These are phyloP conservation scores for Gnomoniopsis sp. DNA, from an alignment of 2,329 filamentous ascomycete genomes.

Conservation along the genomic window DNA sequence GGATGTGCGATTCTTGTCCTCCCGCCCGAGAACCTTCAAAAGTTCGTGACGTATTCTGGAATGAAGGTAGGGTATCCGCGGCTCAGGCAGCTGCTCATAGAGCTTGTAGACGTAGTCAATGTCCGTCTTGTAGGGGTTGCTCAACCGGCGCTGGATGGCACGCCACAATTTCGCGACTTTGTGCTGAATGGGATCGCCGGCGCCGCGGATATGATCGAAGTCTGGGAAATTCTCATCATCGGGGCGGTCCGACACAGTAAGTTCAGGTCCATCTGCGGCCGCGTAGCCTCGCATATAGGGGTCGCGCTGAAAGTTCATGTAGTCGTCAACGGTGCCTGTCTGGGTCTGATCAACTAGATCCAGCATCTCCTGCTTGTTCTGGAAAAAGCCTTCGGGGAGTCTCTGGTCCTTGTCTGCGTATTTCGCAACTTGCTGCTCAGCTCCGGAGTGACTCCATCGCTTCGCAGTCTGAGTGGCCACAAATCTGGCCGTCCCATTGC, in stretches of 20 bases:
- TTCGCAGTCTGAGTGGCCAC: background rate
- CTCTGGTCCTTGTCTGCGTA: background rate
- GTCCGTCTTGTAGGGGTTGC: slow-evolving; percentile 35
- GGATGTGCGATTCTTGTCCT: slow-evolving; percentile 52
- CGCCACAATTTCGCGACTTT: slow-evolving; percentile 37
- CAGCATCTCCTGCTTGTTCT: slow-evolving; percentile 44
- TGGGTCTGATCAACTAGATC: slow-evolving; percentile 49
- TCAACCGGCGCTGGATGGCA: slow-evolving; percentile 38
- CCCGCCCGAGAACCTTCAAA: slow-evolving; percentile 65
- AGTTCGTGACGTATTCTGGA: slow-evolving; percentile 57
- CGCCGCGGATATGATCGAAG: slow-evolving; percentile 34
- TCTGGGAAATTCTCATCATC: slow-evolving; percentile 47
- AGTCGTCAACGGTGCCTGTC: slow-evolving; percentile 47
- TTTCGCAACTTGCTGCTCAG: background rate
- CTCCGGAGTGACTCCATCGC: slow-evolving; percentile 13
- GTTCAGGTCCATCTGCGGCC: slow-evolving; percentile 42
- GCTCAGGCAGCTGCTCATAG: slow-evolving; percentile 49
- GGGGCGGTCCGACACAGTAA: slow-evolving; percentile 48
- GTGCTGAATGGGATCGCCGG: slow-evolving; percentile 32
- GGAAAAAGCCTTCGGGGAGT: background rate
- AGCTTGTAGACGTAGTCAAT: slow-evolving; percentile 45
- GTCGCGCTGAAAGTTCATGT: slow-evolving; percentile 49
- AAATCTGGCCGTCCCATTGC: slow-evolving; percentile 10
- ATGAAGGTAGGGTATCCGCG: slow-evolving; percentile 48
- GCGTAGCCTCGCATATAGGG: slow-evolving; percentile 55